Percentiles rank a stretch among this genome's conserved stretches.
These are phyloP conservation scores for Ascoidea rubescens DNA, from an alignment of 805 yeast species.

Conservation along the genomic window DNA sequence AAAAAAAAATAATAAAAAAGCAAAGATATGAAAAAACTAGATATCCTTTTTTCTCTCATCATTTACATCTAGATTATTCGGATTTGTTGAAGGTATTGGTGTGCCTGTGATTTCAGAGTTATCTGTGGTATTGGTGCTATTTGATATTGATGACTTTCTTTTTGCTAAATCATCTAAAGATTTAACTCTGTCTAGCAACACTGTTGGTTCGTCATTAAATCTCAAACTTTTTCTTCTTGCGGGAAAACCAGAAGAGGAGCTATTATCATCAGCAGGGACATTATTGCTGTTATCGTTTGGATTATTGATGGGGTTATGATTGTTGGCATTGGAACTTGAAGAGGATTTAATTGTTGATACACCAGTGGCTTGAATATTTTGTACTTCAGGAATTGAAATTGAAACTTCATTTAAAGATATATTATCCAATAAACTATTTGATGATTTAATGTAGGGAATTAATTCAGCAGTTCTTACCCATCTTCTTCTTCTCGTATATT, in stretches of 20 bases:
- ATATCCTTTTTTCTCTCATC: no score
- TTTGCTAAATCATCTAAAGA: background rate
- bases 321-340: slow-evolving; percentile 4
- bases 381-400: slow-evolving; percentile 7
- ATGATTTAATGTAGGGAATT: slow-evolving; percentile 23
- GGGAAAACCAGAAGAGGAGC: background rate
- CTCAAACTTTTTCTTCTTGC: slow-evolving; percentile 28
- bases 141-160: background rate
- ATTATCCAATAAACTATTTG: background rate
- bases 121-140: no score
- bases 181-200: background rate
- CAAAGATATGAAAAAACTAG: no score
- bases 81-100: no score
- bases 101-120: no score
- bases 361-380: slow-evolving; percentile 14
- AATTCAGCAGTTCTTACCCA: slow-evolving; percentile 94
- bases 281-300: no score
- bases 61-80: no score
- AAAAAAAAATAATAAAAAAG: no score
- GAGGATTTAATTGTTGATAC: slow-evolving; percentile 2
- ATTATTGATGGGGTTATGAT: background rate
- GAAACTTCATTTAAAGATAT: background rate
- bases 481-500: slow-evolving; percentile 86
- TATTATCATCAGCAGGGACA: background rate
- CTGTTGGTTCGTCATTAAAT: slow-evolving; percentile 26